A percentile compares a stretch with the other conserved stretches of the same genome.
Conservation (phyloP, 257 asterid genomes). For the Solanum dulcamara region DNA sequence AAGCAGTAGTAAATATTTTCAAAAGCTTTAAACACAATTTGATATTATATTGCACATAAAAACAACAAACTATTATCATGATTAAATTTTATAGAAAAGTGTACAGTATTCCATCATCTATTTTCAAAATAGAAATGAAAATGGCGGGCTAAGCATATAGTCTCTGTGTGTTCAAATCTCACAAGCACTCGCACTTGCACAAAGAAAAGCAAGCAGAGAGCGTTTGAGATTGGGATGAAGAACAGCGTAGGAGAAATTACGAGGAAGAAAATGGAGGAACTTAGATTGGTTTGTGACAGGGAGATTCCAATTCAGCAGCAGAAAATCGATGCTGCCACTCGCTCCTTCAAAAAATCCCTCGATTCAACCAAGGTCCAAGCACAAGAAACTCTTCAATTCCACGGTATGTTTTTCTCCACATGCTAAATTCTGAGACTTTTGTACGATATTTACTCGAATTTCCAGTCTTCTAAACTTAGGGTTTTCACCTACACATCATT, state of each 20-base stretch:
- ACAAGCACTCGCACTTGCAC: background rate
- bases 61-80: background rate
- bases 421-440: background rate
- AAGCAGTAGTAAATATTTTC: too few species aligned
- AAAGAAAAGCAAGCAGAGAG: background rate
- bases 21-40: too few species aligned
- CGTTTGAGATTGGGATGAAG: slow-evolving; percentile 24
- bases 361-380: slow-evolving; percentile 30
- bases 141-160: slow-evolving; percentile 37
- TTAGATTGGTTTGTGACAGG: slow-evolving; percentile 47
- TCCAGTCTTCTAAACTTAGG: slow-evolving; percentile 5
- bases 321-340: slow-evolving; percentile 30
- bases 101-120: background rate
- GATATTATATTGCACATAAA: background rate
- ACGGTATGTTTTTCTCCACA: background rate
- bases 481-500: background rate
- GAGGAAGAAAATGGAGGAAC: slow-evolving; percentile 43
- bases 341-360: slow-evolving; percentile 17
- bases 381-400: slow-evolving; percentile 40
- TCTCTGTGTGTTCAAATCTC: background rate
- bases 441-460: background rate
- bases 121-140: slow-evolving; percentile 12
- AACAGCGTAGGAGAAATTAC: slow-evolving; percentile 17
- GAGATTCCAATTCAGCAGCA: slow-evolving; percentile 59
- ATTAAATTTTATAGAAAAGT: too few species aligned